Conservation (phyloP, 108 stramenopile genomes). For the Chaetoceros muelleri region DNA sequence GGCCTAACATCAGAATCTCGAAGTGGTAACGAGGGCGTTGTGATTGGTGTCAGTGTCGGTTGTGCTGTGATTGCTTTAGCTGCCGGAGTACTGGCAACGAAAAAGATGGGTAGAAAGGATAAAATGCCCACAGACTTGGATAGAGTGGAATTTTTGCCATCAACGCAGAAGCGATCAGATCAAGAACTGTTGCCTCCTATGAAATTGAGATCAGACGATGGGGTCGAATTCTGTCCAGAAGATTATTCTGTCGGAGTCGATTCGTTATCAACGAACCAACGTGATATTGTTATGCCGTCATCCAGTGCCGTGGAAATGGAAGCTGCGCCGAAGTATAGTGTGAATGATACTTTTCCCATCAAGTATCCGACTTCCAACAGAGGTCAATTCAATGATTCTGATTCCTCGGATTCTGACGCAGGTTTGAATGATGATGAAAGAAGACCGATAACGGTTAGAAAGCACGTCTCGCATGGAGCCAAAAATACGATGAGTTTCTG, state of each 20-base stretch:
- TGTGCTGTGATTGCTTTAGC: neutral
- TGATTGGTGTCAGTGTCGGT: neutral
- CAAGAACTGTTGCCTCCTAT: neutral
- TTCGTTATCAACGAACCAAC: neutral
- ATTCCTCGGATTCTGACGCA: neutral
- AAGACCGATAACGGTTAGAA: no score
- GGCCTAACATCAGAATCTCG: no score
- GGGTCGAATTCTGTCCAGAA: neutral
- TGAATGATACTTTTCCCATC: neutral
- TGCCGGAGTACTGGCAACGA: neutral
- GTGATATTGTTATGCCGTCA: neutral
- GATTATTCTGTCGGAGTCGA: neutral
- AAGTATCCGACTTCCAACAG: neutral
- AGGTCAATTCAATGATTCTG: neutral
- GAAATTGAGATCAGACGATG: neutral
- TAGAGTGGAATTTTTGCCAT: neutral
- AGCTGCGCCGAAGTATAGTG: neutral
- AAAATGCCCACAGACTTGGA: neutral
- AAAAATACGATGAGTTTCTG: no score
- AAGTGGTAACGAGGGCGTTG: neutral
- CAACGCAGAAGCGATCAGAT: neutral
- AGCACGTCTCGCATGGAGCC: no score
- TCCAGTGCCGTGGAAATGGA: neutral
- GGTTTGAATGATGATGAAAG: neutral
- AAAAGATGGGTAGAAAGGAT: neutral